Base-by-base conservation (phyloP, 257 asterid genomes). In the Solanum medicagineum region DNA sequence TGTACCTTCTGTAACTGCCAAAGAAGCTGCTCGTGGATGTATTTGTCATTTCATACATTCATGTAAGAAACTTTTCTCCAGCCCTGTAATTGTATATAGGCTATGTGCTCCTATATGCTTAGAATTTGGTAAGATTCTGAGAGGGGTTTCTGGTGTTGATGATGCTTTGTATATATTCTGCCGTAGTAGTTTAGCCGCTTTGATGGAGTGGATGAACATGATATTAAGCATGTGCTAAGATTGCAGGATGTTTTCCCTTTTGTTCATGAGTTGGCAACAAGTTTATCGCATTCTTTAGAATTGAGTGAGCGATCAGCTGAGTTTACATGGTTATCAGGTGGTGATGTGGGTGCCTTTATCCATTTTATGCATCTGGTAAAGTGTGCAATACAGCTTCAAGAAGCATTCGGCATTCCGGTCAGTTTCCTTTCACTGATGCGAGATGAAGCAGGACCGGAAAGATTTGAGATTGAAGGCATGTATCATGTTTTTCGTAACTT, bases 291-390 rank as follows among this genome's bases (percentile, higher is more conserved):
- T 19, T 86, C 83, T 84, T 85, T 96, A 88, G 83, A 60, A 63
- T 87, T 85, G 70, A 75, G 90, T 73, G 22, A 70, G 49, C 90
- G 84, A 53, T 68, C 92, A 0, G 73, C 51, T 62, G 17, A 86
- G 17, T 82, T 36, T 36, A 36, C 40, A 5, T 90, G 90, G 86
- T 92, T 88, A 22, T 60, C 87, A 4, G 49, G 84, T 69, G 20
- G n/a, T 45, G 93, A 91, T 59, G 93, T 94, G 80, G 68, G n/a
- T 32, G 97, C 91, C 85, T 94, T 96, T 86, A 69, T 89, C 22
- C 86, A 93, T 10, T 92, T 93, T 85, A 45, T 89, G 86, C 70
- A 26, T 45, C 90, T 92, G 1, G 85, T 90, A 80, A 91, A 87
- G 89, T 89, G 84, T 36, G 88, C 17, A 59, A 85, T 93, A 75